Conservation (phyloP, 2,329 filamentous ascomycete genomes). For the Leptosphaerulina australis region DNA sequence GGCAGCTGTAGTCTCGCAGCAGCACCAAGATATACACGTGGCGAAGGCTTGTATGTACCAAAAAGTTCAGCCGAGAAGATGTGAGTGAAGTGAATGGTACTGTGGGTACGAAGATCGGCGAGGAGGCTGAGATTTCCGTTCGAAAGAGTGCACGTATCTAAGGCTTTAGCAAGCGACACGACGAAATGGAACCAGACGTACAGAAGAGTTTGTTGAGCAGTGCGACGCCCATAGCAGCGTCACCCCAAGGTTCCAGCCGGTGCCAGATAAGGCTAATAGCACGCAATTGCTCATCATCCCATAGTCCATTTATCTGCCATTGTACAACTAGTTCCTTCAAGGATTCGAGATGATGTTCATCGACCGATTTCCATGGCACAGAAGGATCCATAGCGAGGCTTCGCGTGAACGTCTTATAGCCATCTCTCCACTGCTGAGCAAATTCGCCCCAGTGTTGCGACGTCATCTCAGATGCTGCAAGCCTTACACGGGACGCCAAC, state of each 20-base stretch:
- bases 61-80: conserved; percentile 74
- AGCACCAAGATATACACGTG: conserved; percentile 71
- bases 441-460: conserved; percentile 67
- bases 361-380: conserved; percentile 69
- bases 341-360: conserved; percentile 71
- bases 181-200: conserved; percentile 12
- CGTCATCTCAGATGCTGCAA: conserved; percentile 59
- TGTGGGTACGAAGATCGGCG: conserved; percentile 65
- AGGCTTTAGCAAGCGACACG: background rate
- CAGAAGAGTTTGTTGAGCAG: conserved; percentile 60
- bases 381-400: conserved; percentile 55
- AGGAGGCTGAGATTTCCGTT: conserved; percentile 76
- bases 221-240: conserved; percentile 64
- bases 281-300: conserved; percentile 51
- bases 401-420: conserved; percentile 67
- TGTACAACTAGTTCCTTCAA: conserved; percentile 63
- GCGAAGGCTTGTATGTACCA: conserved; percentile 74
- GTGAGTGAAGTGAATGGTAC: conserved; percentile 65
- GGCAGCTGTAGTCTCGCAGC: conserved; percentile 62
- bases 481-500: conserved; percentile 56
- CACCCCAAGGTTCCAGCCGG: conserved; percentile 70
- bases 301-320: conserved; percentile 65
- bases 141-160: conserved; percentile 68
- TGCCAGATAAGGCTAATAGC: conserved; percentile 71
- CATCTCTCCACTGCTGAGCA: conserved; percentile 71